Evolutionary conservation across 176 grass and related monocot species (phyloP).

Genomic region (Luzula sylvatica): DNA sequence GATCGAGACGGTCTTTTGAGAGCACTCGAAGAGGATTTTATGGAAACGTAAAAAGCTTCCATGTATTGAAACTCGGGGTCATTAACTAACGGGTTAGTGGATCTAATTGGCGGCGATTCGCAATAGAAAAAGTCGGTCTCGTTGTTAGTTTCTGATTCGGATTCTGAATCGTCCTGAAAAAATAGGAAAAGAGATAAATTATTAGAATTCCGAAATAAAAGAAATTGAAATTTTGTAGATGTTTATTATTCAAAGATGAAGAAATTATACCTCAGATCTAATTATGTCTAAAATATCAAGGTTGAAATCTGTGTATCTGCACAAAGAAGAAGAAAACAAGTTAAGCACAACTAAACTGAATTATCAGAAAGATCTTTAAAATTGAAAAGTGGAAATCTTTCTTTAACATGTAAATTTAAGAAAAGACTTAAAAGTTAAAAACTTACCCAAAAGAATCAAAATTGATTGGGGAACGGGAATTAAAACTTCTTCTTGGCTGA

Average conservation of each 20-base stretch:
- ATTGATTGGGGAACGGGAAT: conserved; percentile 2
- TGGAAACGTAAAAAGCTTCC: not conserved
- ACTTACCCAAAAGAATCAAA: conserved; percentile 21
- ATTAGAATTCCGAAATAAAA: not conserved
- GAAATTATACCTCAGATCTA: conserved; percentile 6
- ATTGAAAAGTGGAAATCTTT: not conserved
- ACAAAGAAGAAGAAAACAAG: conserved; percentile 1
- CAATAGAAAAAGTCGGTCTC: conserved; percentile 4
- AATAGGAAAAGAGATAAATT: not conserved
- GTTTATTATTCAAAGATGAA: not conserved
- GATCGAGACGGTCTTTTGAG: conserved; percentile 14
- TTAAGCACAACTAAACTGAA: not conserved
- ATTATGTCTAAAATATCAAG: conserved; percentile 10
- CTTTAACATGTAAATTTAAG: not conserved
- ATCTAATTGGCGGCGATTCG: conserved; percentile 49
- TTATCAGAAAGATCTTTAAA: not conserved
- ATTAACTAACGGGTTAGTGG: conserved; percentile 55
- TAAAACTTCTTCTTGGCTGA: conserved; percentile 16
- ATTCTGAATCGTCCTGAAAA: conserved; percentile 15
- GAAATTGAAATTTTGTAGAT: not conserved
- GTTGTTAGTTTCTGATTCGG: conserved; percentile 12
- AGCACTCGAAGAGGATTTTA: conserved; percentile 25
- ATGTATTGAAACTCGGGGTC: conserved; percentile 49
- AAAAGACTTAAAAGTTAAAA: not conserved
- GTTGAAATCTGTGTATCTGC: conserved; percentile 11